A percentile compares a stretch with the other conserved stretches of the same genome.
These are phyloP conservation scores for Linnemannia zychae DNA, from an alignment of 192 early-diverging fungal species.

Conservation along the genomic window DNA sequence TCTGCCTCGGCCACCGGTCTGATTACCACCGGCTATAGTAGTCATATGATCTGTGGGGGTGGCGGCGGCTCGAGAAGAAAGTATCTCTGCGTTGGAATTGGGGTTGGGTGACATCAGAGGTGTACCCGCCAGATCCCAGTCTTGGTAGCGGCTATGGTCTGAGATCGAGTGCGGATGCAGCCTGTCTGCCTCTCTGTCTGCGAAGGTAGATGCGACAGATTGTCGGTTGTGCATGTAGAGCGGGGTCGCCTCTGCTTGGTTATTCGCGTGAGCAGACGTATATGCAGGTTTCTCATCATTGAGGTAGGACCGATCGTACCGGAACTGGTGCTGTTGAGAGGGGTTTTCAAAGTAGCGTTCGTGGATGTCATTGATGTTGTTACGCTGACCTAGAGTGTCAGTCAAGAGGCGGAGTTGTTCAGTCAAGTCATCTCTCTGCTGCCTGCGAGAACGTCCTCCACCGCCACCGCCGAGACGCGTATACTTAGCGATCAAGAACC, in stretches of 20 bases:
- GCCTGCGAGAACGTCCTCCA: neutral
- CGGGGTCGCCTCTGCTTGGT: neutral
- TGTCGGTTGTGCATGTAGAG: neutral
- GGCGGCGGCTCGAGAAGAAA: neutral
- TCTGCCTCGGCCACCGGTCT: no score
- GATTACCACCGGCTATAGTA: neutral
- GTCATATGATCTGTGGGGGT: neutral
- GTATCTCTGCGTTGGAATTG: neutral
- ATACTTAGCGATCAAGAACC: neutral
- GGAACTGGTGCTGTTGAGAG: neutral
- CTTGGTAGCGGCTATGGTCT: neutral
- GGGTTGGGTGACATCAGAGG: neutral
- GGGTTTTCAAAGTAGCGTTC: neutral
- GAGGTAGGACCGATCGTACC: neutral
- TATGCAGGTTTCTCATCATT: neutral
- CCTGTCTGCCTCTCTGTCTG: neutral
- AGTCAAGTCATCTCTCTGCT: neutral
- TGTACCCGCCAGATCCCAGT: neutral
- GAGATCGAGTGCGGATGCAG: neutral
- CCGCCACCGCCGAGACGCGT: neutral
- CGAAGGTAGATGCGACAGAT: neutral
- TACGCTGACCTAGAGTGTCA: neutral
- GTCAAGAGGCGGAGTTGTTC: neutral
- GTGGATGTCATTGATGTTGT: neutral
- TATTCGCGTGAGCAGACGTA: neutral